Evolutionary conservation across 108 stramenopile genomes (phyloP), one percentile per base, ranked within the genome.

Genomic region (Craspedostauros australis): DNA sequence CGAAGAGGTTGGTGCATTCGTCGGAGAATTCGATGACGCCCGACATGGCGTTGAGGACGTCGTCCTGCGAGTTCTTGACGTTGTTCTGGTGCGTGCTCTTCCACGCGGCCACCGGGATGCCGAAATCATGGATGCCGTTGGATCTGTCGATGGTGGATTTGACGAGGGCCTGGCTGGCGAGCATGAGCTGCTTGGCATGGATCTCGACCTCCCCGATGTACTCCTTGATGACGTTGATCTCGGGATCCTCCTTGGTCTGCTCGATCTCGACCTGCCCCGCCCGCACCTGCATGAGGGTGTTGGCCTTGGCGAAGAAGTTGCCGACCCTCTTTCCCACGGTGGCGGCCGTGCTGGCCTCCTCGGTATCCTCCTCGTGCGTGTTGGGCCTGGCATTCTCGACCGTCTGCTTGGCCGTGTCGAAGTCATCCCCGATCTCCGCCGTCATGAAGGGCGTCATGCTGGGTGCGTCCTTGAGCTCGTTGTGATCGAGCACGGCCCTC

Each of bases 391-490:
- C 24, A 9, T 37, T 28, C 39, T 61, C 64, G 15, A 75, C 57
- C 19, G 73, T 60, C 41, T 72, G 81, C 62, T 74, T 76, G 33
- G 68, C 78, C 1, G 54, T 55, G 34, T 80, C 78, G 51, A 86
- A 86, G 26, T 63, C 62, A 9, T 27, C 19, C 4, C 76, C 64
- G 14, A 71, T 63, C 6, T 74, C 72, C 4, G 76, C 80, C 30
- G 73, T 57, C 34, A 97, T 82, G 55, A 95, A 95, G 0, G 80
- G 69, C 21, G 79, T 64, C 15, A 96, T 61, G 32, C 65, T 79
- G 4, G 79, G 74, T 27, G 87, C 68, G 1, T 82, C 63, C 15
- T 62, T 59, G 16, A 96, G 60, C 56, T 94, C 92, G 5, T 76
- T 64, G 74, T 95, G 94, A 4, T 58, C 65, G 26, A 82, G 67